These are phyloP conservation scores for Cystobasidium pallidum DNA, from an alignment of 1,284 basidiomycete species.

Conservation along the genomic window DNA sequence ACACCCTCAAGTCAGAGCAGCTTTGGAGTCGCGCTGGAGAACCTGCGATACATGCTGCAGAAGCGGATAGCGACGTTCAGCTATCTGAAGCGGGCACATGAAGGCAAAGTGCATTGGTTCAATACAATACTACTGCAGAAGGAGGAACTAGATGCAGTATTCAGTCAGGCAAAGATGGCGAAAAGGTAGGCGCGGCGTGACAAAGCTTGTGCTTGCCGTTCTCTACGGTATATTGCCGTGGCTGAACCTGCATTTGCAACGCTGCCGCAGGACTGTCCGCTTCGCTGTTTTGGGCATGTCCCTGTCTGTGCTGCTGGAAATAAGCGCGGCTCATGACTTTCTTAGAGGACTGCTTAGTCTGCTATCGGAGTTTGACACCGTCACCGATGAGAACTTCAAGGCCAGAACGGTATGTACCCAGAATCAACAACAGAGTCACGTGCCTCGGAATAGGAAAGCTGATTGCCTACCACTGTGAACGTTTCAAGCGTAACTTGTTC, in stretches of 20 bases:
- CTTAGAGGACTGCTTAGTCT: constrained; percentile 71
- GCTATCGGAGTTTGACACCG: constrained; percentile 74
- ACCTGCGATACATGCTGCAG: constrained; percentile 68
- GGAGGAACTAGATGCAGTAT: constrained; percentile 70
- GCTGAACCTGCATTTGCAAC: not conserved
- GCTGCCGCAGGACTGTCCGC: constrained; percentile 52
- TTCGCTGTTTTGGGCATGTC: constrained; percentile 82
- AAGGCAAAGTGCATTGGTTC: constrained; percentile 80
- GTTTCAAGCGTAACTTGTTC: constrained; percentile 38
- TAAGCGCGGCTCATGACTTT: constrained; percentile 74
- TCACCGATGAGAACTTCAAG: constrained; percentile 76
- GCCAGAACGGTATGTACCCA: constrained; percentile 70
- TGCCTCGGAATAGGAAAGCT: constrained; percentile 5
- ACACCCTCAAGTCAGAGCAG: constrained; percentile 36
- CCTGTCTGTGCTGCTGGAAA: constrained; percentile 72
- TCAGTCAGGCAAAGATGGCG: constrained; percentile 73
- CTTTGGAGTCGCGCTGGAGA: constrained; percentile 47
- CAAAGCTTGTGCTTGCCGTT: too few relatives aligned
- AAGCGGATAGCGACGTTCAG: constrained; percentile 81
- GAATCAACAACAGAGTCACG: not conserved
- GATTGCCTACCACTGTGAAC: not conserved
- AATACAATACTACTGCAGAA: constrained; percentile 78
- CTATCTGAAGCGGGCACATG: constrained; percentile 77
- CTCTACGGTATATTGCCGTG: too few relatives aligned
- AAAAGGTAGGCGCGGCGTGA: constrained; percentile 64